phyloP scores from a whole-genome alignment of 768 basidiomycete genomes.

The Paxillus involutus region DNA sequence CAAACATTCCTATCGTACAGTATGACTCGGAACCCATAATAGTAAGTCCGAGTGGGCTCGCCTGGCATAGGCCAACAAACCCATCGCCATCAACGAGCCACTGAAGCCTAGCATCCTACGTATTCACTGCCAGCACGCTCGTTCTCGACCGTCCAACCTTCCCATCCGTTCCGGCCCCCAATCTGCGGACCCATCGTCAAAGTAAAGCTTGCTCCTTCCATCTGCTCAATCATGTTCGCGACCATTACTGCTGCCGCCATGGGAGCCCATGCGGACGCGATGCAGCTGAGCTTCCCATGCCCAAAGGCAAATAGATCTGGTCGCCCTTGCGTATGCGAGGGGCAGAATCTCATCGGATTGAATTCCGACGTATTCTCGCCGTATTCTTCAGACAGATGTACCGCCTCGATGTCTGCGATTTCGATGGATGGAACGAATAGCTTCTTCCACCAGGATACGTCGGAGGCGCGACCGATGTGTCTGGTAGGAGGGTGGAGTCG shows the following conservation, averaged over 20 bases:
- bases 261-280: conserved; percentile 56
- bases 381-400: conserved; percentile 19
- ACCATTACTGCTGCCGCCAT: conserved; percentile 51
- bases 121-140: not conserved
- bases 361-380: conserved; percentile 40
- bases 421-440: conserved; percentile 11
- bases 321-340: conserved; percentile 18
- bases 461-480: conserved; percentile 20
- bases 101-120: too few species aligned
- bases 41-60: not conserved
- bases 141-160: conserved; percentile 35
- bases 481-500: conserved; percentile 28
- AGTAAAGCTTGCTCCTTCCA: conserved; percentile 24
- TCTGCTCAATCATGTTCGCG: conserved; percentile 39
- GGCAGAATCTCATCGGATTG: conserved; percentile 43
- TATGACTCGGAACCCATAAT: too few species aligned
- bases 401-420: conserved; percentile 22
- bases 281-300: conserved; percentile 33
- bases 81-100: too few species aligned
- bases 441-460: conserved; percentile 14
- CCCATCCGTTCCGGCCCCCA: conserved; percentile 52
- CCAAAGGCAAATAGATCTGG: conserved; percentile 46
- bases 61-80: not conserved
- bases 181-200: conserved; percentile 14
- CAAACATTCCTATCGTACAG: conserved; percentile 9